A percentile compares a stretch with the other conserved stretches of the same genome.
These are phyloP conservation scores for Diaporthe sp. DNA, from an alignment of 2,329 filamentous ascomycete species.

Conservation along the genomic window DNA sequence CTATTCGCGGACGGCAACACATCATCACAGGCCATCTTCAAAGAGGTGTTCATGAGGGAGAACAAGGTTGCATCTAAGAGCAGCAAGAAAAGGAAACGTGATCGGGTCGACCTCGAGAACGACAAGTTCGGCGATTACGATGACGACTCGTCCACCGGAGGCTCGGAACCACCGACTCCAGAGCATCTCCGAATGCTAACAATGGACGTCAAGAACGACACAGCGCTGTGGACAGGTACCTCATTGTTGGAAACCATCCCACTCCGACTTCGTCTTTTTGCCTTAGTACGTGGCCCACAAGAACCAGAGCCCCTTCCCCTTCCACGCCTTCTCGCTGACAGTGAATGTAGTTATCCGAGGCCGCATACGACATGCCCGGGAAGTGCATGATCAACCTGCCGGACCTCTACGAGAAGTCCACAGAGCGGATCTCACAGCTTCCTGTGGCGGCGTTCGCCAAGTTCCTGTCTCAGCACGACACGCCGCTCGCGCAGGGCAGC, in stretches of 20 bases:
- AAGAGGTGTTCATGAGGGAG: slow-evolving; percentile 78
- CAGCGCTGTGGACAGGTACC: slow-evolving; percentile 47
- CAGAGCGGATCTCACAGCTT: slow-evolving; percentile 69
- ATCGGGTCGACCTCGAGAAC: slow-evolving; percentile 69
- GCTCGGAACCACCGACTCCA: slow-evolving; percentile 61
- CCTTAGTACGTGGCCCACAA: slow-evolving; percentile 57
- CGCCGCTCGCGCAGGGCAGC: slow-evolving; percentile 52
- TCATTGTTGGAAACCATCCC: slow-evolving; percentile 67
- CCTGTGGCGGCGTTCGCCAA: slow-evolving; percentile 70
- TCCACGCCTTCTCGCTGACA: slow-evolving; percentile 42
- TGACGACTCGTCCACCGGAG: slow-evolving; percentile 60
- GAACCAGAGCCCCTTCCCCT: background rate
- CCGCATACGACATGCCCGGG: slow-evolving; percentile 60
- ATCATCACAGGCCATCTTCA: slow-evolving; percentile 68
- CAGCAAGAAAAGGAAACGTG: slow-evolving; percentile 64
- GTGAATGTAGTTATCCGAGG: slow-evolving; percentile 56
- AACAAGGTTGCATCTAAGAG: slow-evolving; percentile 60
- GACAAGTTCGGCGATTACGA: slow-evolving; percentile 74
- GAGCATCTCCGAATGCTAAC: slow-evolving; percentile 51
- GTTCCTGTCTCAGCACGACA: slow-evolving; percentile 61
- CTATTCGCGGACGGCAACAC: slow-evolving; percentile 75
- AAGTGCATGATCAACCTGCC: slow-evolving; percentile 55
- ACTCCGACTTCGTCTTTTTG: slow-evolving; percentile 74
- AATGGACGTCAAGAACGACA: slow-evolving; percentile 49
- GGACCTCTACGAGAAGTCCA: slow-evolving; percentile 71